Evolutionary conservation across 257 asterid species (phyloP), one percentile per base, ranked within the genome.

Genomic region (Avicennia marina): DNA sequence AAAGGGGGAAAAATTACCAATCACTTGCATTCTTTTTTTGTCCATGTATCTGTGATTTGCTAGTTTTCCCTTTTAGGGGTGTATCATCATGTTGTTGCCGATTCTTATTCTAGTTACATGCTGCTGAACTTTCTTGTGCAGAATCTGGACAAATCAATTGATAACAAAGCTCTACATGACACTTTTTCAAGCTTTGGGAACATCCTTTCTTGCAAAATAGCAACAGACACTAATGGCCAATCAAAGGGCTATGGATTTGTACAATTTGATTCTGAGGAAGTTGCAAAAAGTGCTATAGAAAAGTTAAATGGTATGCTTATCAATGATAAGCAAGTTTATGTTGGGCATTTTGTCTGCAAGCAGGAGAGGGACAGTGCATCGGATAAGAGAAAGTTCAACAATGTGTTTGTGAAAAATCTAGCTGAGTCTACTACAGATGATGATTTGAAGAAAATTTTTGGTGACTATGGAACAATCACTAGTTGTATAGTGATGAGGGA

Each of bases 121-220:
- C 33, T 29, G 33, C 3, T 29, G 8, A 36, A 31, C 21, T 4
- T 17, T 55, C 7, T 12, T 18, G 6, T 33, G 61, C 17, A 55
- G 61, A 55, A 36, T 19, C 16, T 55, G 61, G 61, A 55, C 46
- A 55, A 32, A 55, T 3, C 44, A 13, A 55, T 55, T 34, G 61
- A 55, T 55, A 55, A 55, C 47, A 55, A 55, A 11, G 45, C 47
- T n/a, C 31, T 55, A 4, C 61, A 55, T 17, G 61, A 55, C 13
- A 39, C 61, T 4, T 55, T 55, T 55, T 55, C 61, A 17, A 55
- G 61, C 32, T 55, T 55, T 33, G 61, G 61, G 13, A 55, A 55
- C 61, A 55, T 55, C 46, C 61, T 33, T 11, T 55, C 61, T 19
- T 55, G 61, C 47, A 55, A 55, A 21, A n/a, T 55, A 17, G 61